These are phyloP conservation scores for Microdochium bolleyi DNA, from an alignment of 2,329 filamentous ascomycete species.

Conservation along the genomic window DNA sequence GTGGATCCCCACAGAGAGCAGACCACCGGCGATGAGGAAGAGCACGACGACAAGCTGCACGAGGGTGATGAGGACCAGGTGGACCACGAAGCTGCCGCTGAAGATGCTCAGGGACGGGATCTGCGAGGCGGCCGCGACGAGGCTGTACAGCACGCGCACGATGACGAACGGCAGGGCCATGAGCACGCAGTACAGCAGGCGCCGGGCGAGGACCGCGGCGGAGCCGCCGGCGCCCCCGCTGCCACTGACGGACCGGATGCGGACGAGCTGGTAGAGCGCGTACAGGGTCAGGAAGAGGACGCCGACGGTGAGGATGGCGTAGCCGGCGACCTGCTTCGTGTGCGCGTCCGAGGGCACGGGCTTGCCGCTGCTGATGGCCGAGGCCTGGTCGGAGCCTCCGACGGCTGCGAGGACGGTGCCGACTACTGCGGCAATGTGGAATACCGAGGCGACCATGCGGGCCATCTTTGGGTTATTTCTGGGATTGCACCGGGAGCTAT, in stretches of 20 bases:
- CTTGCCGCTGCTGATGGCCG: constrained; percentile 5
- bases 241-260: not conserved
- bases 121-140: constrained; percentile 12
- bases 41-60: constrained; percentile 11
- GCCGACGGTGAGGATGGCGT: constrained; percentile 2
- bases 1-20: not conserved
- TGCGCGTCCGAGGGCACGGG: constrained; percentile 6
- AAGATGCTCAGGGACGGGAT: constrained; percentile 9
- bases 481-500: constrained; percentile 10
- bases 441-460: not conserved
- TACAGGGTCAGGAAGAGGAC: not conserved
- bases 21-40: constrained; percentile 5
- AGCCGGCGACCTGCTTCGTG: constrained; percentile 7
- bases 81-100: constrained; percentile 10
- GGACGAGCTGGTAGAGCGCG: not conserved
- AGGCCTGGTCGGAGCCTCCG: constrained; percentile 2
- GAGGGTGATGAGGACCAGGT: constrained; percentile 14
- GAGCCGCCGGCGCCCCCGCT: not conserved
- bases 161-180: constrained; percentile 11
- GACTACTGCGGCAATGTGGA: constrained; percentile 8
- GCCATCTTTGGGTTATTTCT: constrained; percentile 1
- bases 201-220: not conserved
- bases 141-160: constrained; percentile 14
- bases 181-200: constrained; percentile 5
- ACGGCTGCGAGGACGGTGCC: constrained; percentile 8